Conservation (phyloP, 2,329 filamentous ascomycete genomes). For the Juglanconis sp. region DNA sequence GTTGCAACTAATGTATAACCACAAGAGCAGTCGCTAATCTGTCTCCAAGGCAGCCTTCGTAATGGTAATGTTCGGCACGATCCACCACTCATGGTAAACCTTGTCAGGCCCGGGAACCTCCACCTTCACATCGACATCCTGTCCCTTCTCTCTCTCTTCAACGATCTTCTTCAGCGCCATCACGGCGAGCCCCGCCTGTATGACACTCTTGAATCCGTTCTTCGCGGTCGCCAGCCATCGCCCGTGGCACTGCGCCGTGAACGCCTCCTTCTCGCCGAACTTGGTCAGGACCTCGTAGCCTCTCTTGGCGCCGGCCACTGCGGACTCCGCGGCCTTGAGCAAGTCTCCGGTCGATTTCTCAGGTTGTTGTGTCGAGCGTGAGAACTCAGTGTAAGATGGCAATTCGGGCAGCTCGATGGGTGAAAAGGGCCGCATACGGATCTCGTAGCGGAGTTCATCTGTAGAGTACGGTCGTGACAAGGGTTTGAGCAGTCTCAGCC, state of each 20-base stretch:
- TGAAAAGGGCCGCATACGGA: conserved; percentile 83
- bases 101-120: conserved; percentile 52
- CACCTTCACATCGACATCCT: conserved; percentile 39
- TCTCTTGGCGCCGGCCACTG: conserved; percentile 47
- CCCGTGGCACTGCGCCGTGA: conserved; percentile 54
- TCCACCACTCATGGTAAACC: conserved; percentile 63
- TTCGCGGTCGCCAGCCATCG: conserved; percentile 61
- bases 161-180: conserved; percentile 57
- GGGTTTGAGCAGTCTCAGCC: conserved; percentile 51
- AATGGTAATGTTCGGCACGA: conserved; percentile 49
- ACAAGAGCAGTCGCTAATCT: no score
- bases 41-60: conserved; percentile 10
- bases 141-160: conserved; percentile 27
- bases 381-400: conserved; percentile 62
- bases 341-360: conserved; percentile 38
- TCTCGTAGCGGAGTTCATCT: conserved; percentile 68
- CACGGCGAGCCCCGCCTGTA: conserved; percentile 65
- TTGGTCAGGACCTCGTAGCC: conserved; percentile 56
- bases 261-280: conserved; percentile 49
- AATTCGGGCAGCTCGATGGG: conserved; percentile 65
- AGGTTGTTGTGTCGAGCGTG: conserved; percentile 37
- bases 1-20: no score
- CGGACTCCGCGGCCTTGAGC: conserved; percentile 43
- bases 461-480: conserved; percentile 63
- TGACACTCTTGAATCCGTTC: conserved; percentile 65